Evolutionary conservation across 192 early-diverging fungal genomes (phyloP), one percentile per base, ranked within the genome.

Genomic region (Coemansia reversa): DNA sequence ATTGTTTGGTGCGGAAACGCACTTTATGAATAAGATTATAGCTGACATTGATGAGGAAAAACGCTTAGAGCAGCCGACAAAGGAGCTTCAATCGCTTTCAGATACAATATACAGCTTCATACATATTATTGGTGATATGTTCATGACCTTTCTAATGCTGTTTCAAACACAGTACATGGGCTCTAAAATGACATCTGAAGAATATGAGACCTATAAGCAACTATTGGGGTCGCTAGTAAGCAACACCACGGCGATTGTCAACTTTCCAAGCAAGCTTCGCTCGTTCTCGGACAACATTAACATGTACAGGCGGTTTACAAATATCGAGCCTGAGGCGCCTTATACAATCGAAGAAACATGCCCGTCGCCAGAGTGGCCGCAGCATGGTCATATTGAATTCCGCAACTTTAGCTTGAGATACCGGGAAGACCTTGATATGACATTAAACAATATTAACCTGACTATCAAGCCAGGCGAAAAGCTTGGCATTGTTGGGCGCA

Each of bases 331-430:
- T 14, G 84, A 84, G 20, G 58, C 50, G 5, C 57, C 62, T 28
- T 65, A 63, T 16, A 18, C 51, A 42, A 35, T 51, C 66, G 51
- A 82, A 81, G 18, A 89, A 79, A 8, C 39, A 16, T 45, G 66
- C 84, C 42, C 69, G 85, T 14, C 77, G 55, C 25, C 89, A 86
- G 60, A 68, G 77, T 93, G 92, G 92, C 92, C 91, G 2, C 12
- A 27, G 0, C 49, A 67, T 2, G 92, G 90, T 32, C 65, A 76
- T 14, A 81, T 94, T 28, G 77, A 80, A 29, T 79, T 92, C 56
- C 42, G 74, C 19, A 70, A 85, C 55, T 74, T 88, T 62, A 84
- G 70, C 2, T 65, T 89, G 67, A 75, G 58, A 14, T 91, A 90
- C 63, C 88, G 86, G 22, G 71, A 65, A 29, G 82, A 79, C 1